Percentiles rank a stretch among this genome's conserved stretches.
phyloP scores from a whole-genome alignment of 768 basidiomycete genomes.

The Lyophyllum shimeji region DNA sequence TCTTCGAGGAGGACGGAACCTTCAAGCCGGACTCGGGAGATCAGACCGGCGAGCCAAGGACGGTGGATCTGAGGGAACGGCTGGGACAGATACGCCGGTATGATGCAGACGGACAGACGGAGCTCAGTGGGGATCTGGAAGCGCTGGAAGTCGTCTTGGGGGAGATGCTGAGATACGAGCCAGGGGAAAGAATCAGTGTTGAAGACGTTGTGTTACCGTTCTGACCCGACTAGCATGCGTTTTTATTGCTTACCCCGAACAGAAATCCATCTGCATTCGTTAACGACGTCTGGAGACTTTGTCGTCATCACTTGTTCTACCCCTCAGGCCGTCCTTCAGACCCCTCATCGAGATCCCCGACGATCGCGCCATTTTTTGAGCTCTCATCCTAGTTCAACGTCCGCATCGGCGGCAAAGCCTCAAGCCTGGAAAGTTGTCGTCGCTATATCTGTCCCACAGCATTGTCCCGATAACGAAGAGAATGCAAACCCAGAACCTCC shows the following conservation, averaged over 20 bases:
- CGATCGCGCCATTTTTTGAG: too few relatives aligned
- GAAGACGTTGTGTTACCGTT: constrained; percentile 10
- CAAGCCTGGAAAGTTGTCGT: too few relatives aligned
- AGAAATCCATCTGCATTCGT: too few relatives aligned
- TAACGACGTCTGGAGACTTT: too few relatives aligned
- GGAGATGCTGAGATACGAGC: constrained; percentile 7
- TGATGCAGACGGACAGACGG: constrained; percentile 1
- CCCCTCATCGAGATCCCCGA: too few relatives aligned
- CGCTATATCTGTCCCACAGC: too few relatives aligned
- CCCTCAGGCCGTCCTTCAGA: too few relatives aligned
- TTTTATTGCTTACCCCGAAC: background rate
- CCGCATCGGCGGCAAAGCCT: too few relatives aligned
- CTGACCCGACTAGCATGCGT: background rate
- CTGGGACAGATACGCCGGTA: background rate
- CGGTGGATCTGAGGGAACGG: constrained; percentile 6
- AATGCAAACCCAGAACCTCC: too few relatives aligned
- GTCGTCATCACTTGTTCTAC: too few relatives aligned
- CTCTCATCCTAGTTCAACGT: too few relatives aligned
- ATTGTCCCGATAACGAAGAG: too few relatives aligned
- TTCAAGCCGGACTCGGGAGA: constrained; percentile 1
- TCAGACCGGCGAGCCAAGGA: constrained; percentile 2
- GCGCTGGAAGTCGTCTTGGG: background rate
- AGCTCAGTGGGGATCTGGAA: constrained; percentile 3
- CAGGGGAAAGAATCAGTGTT: constrained; percentile 5
- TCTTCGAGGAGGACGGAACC: constrained; percentile 1